A percentile compares a stretch with the other conserved stretches of the same genome.
Evolutionary conservation across 2,329 filamentous ascomycete species (phyloP).

Genomic region (Stachybotrys elegans): DNA sequence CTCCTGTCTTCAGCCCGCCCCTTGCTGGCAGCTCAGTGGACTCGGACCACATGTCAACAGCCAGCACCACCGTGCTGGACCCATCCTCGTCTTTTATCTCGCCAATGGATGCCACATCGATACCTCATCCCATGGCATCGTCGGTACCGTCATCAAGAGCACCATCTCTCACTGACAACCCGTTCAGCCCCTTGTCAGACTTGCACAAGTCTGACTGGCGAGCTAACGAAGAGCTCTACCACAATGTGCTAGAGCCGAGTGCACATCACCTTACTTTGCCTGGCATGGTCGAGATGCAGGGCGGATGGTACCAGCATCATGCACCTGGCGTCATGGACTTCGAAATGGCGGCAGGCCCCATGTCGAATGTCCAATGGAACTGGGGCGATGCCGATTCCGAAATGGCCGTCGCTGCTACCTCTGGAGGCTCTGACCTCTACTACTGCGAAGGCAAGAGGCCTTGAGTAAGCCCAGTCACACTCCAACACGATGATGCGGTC

Average conservation of each 20-base stretch:
- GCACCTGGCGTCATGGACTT: conserved; percentile 23
- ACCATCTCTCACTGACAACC: conserved; percentile 8
- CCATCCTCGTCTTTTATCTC: conserved; percentile 10
- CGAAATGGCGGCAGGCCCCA: conserved; percentile 15
- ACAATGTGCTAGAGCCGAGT: conserved; percentile 13
- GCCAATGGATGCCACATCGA: conserved; percentile 10
- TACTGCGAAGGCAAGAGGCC: neutral
- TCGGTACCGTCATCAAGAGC: conserved; percentile 17
- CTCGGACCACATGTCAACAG: conserved; percentile 11
- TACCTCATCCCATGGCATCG: conserved; percentile 13
- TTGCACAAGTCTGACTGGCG: conserved; percentile 19
- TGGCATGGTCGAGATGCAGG: conserved; percentile 17
- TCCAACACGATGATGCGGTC: too few relatives aligned
- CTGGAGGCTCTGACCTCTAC: conserved; percentile 2
- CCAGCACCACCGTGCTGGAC: conserved; percentile 9
- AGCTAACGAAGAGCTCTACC: conserved; percentile 16
- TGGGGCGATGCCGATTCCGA: conserved; percentile 19
- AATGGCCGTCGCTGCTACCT: conserved; percentile 10
- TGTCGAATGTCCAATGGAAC: conserved; percentile 20
- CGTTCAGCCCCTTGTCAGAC: conserved; percentile 18
- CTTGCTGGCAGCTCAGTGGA: conserved; percentile 2
- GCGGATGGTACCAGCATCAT: conserved; percentile 22
- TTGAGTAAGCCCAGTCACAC: too few relatives aligned
- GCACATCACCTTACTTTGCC: conserved; percentile 10
- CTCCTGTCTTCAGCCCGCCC: conserved; percentile 11